Evolutionary conservation across 2,329 filamentous ascomycete species (phyloP).

Genomic region (Coniochaeta sp.): DNA sequence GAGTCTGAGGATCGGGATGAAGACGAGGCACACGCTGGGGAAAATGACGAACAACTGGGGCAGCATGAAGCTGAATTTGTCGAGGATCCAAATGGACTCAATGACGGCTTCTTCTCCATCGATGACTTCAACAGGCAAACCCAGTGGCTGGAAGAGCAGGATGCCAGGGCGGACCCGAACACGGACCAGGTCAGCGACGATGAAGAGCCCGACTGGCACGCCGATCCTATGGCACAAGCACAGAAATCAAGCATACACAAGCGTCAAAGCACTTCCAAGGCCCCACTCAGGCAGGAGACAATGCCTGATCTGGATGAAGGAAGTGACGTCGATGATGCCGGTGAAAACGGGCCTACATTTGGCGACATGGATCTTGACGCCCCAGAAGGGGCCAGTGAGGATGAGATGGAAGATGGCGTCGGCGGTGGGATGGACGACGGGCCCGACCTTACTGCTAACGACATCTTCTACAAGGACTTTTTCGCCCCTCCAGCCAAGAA

Average conservation of each 20-base stretch:
- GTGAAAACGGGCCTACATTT: slow-evolving; percentile 77
- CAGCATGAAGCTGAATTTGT: slow-evolving; percentile 48
- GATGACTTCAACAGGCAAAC: slow-evolving; percentile 95
- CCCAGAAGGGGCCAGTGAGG: slow-evolving; percentile 59
- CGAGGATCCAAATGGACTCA: slow-evolving; percentile 75
- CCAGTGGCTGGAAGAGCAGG: slow-evolving; percentile 81
- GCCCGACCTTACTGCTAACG: slow-evolving; percentile 65
- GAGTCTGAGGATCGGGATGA: slow-evolving; percentile 23
- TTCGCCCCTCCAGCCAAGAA: slow-evolving; percentile 81
- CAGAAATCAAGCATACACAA: slow-evolving; percentile 9
- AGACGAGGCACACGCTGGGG: slow-evolving; percentile 25
- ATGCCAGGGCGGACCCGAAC: slow-evolving; percentile 67
- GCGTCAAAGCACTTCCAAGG: slow-evolving; percentile 16
- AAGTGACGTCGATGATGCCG: slow-evolving; percentile 43
- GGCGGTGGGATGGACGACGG: slow-evolving; percentile 50
- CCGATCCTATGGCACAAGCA: slow-evolving; percentile 55
- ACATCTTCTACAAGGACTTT: slow-evolving; percentile 87
- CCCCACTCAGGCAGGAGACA: slow-evolving; percentile 20
- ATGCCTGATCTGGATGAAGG: slow-evolving; percentile 19
- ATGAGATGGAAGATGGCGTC: slow-evolving; percentile 51
- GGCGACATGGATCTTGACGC: slow-evolving; percentile 69
- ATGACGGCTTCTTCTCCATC: slow-evolving; percentile 97
- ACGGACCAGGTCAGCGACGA: slow-evolving; percentile 73
- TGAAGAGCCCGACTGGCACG: slow-evolving; percentile 81
- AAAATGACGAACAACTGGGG: slow-evolving; percentile 38